Percentiles rank a stretch among this genome's conserved stretches.
Evolutionary conservation across 768 basidiomycete genomes (phyloP).

Genomic region (Hirschioporus abietinus): DNA sequence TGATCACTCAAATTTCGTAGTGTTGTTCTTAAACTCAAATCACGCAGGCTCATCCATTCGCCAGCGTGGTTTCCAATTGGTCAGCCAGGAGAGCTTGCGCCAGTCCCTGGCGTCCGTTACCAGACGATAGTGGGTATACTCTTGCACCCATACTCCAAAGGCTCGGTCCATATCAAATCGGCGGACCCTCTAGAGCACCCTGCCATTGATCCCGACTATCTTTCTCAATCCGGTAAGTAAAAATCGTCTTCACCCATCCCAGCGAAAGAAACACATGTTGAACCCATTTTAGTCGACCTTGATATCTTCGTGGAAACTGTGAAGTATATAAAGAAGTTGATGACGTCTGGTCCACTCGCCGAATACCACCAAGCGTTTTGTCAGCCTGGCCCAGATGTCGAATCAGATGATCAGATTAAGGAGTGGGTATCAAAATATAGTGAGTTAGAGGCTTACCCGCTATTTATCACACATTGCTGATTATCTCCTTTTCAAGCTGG

Average conservation of each 20-base stretch:
- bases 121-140: constrained; percentile 30
- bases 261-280: not conserved
- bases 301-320: constrained; percentile 18
- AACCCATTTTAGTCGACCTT: constrained; percentile 13
- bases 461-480: not conserved
- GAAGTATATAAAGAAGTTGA: constrained; percentile 19
- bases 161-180: constrained; percentile 41
- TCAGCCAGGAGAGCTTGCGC: constrained; percentile 12
- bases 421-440: not conserved
- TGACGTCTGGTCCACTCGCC: not conserved
- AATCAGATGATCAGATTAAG: constrained; percentile 22
- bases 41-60: not conserved
- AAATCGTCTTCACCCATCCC: not conserved
- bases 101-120: constrained; percentile 28
- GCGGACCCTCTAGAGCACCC: constrained; percentile 36
- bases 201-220: constrained; percentile 37
- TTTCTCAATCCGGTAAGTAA: not conserved
- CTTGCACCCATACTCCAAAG: constrained; percentile 42
- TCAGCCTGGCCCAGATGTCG: constrained; percentile 23
- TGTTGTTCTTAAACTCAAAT: not conserved
- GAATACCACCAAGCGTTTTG: constrained; percentile 19
- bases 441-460: not conserved
- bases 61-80: constrained; percentile 7
- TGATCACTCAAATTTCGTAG: constrained; percentile 16
- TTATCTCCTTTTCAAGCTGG: not conserved